phyloP scores from a whole-genome alignment of 2,329 filamentous ascomycete genomes.

The Clonostachys solani region DNA sequence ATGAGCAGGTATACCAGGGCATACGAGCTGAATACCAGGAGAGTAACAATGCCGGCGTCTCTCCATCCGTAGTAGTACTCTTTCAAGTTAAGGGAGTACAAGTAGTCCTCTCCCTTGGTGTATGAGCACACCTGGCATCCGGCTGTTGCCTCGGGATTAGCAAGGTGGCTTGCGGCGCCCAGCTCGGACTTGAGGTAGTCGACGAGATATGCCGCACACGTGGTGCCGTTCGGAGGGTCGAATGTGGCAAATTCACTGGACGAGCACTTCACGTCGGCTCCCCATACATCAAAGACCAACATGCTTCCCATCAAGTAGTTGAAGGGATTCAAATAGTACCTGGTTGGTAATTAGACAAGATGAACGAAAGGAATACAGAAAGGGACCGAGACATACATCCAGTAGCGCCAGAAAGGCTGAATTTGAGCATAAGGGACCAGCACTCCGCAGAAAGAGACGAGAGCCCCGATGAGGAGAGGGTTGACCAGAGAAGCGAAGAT shows the following conservation, averaged over 20 bases:
- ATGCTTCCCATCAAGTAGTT: slow-evolving; percentile 56
- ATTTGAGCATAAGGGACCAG: slow-evolving; percentile 63
- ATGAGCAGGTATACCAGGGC: slow-evolving; percentile 36
- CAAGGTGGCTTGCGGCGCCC: slow-evolving; percentile 43
- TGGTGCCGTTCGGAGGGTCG: slow-evolving; percentile 42
- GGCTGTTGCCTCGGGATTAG: slow-evolving; percentile 53
- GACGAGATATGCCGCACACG: slow-evolving; percentile 54
- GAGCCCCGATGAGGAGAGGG: slow-evolving; percentile 48
- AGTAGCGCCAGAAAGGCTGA: slow-evolving; percentile 63
- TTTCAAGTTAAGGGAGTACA: slow-evolving; percentile 53
- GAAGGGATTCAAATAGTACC: slow-evolving; percentile 49
- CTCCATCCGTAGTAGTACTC: slow-evolving; percentile 64
- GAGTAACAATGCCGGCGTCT: slow-evolving; percentile 53
- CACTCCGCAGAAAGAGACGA: slow-evolving; percentile 72
- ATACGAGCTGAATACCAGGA: slow-evolving; percentile 53
- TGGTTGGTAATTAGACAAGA: too few species aligned
- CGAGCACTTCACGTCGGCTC: slow-evolving; percentile 37
- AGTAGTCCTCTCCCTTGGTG: slow-evolving; percentile 51
- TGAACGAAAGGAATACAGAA: too few species aligned
- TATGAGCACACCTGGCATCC: slow-evolving; percentile 61
- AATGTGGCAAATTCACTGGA: slow-evolving; percentile 46
- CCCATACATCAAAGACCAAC: slow-evolving; percentile 47
- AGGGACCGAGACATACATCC: slow-evolving; percentile 59
- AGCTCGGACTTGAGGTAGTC: slow-evolving; percentile 40
- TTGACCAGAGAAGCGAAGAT: slow-evolving; percentile 56